Percentiles rank a stretch among this genome's conserved stretches.
Conservation (phyloP, 768 basidiomycete genomes). For the Pholiota conissans region DNA sequence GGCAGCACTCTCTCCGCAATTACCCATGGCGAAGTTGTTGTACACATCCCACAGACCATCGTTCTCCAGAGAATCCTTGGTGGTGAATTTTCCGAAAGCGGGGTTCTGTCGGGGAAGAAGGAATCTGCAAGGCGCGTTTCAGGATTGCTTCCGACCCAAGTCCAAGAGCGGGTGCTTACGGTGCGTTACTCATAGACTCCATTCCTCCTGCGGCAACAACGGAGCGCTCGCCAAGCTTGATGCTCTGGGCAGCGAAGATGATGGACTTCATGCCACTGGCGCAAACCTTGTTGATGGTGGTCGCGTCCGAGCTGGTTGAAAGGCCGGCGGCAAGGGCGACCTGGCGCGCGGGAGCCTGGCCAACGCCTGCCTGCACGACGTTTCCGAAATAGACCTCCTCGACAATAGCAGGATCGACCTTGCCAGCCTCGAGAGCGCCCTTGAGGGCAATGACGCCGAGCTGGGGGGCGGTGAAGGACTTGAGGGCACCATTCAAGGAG, state of each 20-base stretch:
- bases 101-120: conserved; percentile 81
- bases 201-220: conserved; percentile 95
- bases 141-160: background rate
- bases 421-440: conserved; percentile 80
- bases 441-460: conserved; percentile 89
- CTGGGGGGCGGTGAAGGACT: conserved; percentile 86
- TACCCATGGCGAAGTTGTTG: conserved; percentile 98
- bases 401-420: conserved; percentile 77
- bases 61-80: conserved; percentile 83
- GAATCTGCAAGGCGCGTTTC: conserved; percentile 50
- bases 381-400: conserved; percentile 98
- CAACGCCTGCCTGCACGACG: conserved; percentile 96
- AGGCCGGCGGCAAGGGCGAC: conserved; percentile 92
- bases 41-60: conserved; percentile 98
- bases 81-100: conserved; percentile 84
- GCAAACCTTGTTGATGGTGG: conserved; percentile 99
- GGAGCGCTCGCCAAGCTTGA: conserved; percentile 80
- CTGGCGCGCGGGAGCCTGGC: conserved; percentile 97
- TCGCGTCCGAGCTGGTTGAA: conserved; percentile 85
- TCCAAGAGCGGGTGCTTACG: conserved; percentile 56
- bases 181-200: conserved; percentile 99
- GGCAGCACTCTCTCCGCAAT: conserved; percentile 89
- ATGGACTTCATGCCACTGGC: conserved; percentile 96
- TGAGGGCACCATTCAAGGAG: conserved; percentile 87
- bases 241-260: conserved; percentile 90